Evolutionary conservation across 2,329 filamentous ascomycete genomes (phyloP), one percentile per base, ranked within the genome.

Genomic region (Sarocladium brachiariae): DNA sequence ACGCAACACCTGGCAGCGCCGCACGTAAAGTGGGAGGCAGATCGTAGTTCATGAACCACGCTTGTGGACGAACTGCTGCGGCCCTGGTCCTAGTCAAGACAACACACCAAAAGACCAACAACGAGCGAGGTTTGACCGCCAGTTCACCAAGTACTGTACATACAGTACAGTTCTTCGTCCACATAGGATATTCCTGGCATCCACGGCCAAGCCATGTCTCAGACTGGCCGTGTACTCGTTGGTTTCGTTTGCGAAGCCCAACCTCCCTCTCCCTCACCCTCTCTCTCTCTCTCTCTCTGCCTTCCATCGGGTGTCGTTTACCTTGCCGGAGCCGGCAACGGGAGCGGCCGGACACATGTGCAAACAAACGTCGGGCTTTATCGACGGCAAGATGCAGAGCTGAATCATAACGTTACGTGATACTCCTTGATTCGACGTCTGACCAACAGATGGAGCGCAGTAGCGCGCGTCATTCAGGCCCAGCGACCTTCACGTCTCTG

Each of bases 21-120:
- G 43, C 43, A 47, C 43, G 27, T 47, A 47, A 33, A 21, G 43
- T 47, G 25, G 43, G 43, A 31, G 25, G 43, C 25, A 47, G 66
- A 70, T 71, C 68, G 67, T 64, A 47, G 66, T 70, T 71, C 68
- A 67, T 64, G 61, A 68, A 70, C 69, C 67, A 66, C 67, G 62
- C 61, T 59, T 59, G 57, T 48, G 56, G 54, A 55, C 53, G 41
- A 57, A 57, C 55, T 37, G 51, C 49, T 55, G 51, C 51, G 50
- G 54, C 57, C 57, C 56, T 58, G 60, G 57, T 61, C 57, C 57
- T 58, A 50, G 54, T 48, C 49, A 14, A 46, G 49, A 50, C 49
- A 48, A 48, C 51, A 34, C 51, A 53, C 45, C 47, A 50, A 51
- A 27, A 50, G 46, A 30, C 31, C 24, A 31, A 51, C 49, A 25